Base-by-base conservation (phyloP, 164 flowering plant genomes). In the Chloranthus sessilifolius region DNA sequence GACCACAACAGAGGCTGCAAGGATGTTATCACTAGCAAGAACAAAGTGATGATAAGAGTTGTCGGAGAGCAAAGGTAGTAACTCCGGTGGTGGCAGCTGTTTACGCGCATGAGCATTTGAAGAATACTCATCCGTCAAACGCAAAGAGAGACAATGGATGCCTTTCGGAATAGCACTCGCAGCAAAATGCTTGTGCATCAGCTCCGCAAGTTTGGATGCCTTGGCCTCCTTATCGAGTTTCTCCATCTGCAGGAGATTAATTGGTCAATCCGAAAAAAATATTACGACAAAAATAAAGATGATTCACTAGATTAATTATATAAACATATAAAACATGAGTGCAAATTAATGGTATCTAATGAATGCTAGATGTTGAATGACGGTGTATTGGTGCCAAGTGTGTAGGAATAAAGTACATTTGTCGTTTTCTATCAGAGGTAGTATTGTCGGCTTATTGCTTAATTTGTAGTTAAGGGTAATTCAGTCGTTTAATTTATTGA, bases 1-100 rank as follows among this genome's bases (percentile, higher is more conserved):
- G 19, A 82, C 94, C 48, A 85, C 94, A 43, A 85, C 94, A 38
- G 94, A 70, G 41, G 89, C 86, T 41, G 94, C 94, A 52, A 85
- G 71, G 35, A 85, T 78, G 66, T 85, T 85, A 56, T 85, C 94
- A 29, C 83, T 76, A 34, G 86, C 62, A 40, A 85, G 43, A 27
- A 80, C 62, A 66, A 78, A 80, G 61, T 85, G 94, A 29, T 80
- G 68, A 56, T 69, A 79, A 25, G 82, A 79, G 57, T 84, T 79
- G 61, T 84, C 73, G 38, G 84, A 76, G 22, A 80, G 83, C 51
- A 77, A 21, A 20, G 86, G 86, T 6, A 82, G 84, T 28, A 79
- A 55, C 62, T 85, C 88, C 0, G 86, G 94, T 47, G 85, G 66
- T 60, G 86, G 86, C 59, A 82, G 58, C 52, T 80, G 88, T 62